Evolutionary conservation across 371 early-diverging fungal genomes (phyloP), one percentile per base, ranked within the genome.

Genomic region (Rhizopus sp.): DNA sequence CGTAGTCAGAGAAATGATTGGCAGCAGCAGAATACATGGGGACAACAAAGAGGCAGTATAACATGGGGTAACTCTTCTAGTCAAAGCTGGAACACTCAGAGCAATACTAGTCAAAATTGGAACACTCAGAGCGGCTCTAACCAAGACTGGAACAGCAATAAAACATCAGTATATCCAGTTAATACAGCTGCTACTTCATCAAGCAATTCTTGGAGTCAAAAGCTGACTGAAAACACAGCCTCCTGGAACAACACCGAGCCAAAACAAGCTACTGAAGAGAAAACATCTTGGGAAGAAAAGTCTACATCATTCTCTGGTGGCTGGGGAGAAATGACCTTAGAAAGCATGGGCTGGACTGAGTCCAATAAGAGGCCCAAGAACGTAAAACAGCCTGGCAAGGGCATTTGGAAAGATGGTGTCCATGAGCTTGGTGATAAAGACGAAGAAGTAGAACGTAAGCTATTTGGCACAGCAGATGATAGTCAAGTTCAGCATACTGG

Each of bases 401-500:
- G 90, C 40, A 57, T 69, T 38, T 91, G 90, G 89, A 79, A 85
- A 57, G 72, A 87, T 55, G 92, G 90, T 45, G 75, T 78, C 30
- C 95, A 77, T 47, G 51, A 50, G 15, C 57, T 74, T 12, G 76
- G 69, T 3, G 68, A 65, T 9, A 29, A 46, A 16, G 30, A 46
- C 15, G 46, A 46, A 12, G 29, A 17, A 3, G 29, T 46, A 8
- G 29, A 12, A 12, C 7, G 17, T 8, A 46, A 78, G 17, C 63
- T 96, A 6, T 96, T 82, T 65, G 93, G 95, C 16, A 66, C 68
- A n/a, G 70, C 83, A 5, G 84, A 88, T 23, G 88, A 89, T 44
- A 72, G 72, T 45, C 89, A 90, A 59, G 81, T 79, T 42, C 80
- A 77, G 66, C 81, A 82, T 70, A 87, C 92, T 17, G 98, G 98